Conservation (phyloP, 2,329 filamentous ascomycete species). For the Ceratocystis smalleyi region DNA sequence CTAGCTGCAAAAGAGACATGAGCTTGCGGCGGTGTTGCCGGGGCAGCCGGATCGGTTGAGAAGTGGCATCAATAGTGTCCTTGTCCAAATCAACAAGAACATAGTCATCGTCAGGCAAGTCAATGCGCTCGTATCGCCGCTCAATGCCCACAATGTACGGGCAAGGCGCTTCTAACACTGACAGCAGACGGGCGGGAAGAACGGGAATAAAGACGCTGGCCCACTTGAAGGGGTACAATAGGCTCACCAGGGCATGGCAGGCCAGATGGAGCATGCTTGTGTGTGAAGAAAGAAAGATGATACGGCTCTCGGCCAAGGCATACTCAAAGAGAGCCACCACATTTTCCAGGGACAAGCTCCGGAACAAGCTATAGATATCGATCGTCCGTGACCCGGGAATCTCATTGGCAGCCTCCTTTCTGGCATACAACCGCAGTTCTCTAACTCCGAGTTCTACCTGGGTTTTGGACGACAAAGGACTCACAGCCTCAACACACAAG, state of each 20-base stretch:
- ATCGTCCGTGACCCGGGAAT: constrained; percentile 79
- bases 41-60: constrained; percentile 61
- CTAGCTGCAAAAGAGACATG: constrained; percentile 69
- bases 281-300: constrained; percentile 90
- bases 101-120: constrained; percentile 87
- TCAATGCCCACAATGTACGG: constrained; percentile 96
- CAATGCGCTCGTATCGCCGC: constrained; percentile 69
- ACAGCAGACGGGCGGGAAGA: constrained; percentile 71
- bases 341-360: constrained; percentile 78
- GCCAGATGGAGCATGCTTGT: constrained; percentile 92
- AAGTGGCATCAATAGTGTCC: constrained; percentile 74
- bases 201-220: constrained; percentile 87
- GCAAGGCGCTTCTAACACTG: constrained; percentile 84
- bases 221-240: constrained; percentile 87
- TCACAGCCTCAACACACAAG: constrained; percentile 85
- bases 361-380: constrained; percentile 85
- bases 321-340: constrained; percentile 88
- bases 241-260: constrained; percentile 67
- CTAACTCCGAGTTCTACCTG: constrained; percentile 85
- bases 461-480: constrained; percentile 81
- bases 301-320: constrained; percentile 79
- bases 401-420: constrained; percentile 86
- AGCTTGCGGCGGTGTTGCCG: constrained; percentile 84
- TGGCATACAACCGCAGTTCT: constrained; percentile 78
- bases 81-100: constrained; percentile 87